Conservation (phyloP, 208 protist genomes). For the Herpetomonas samuelpessoai region DNA sequence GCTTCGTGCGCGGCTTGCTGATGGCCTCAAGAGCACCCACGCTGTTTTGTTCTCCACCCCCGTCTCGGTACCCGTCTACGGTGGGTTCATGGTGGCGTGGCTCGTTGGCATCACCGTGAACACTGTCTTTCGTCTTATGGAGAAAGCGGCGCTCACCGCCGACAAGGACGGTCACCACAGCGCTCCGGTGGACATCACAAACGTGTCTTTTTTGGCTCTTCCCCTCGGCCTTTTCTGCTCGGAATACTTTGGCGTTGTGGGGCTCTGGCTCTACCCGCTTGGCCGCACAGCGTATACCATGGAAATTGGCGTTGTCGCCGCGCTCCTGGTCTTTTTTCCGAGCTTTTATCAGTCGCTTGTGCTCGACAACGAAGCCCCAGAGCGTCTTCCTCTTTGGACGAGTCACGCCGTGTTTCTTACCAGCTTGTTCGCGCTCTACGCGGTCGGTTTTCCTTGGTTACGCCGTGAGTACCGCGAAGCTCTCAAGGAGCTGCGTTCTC, state of each 20-base stretch:
- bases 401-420: constrained; percentile 18
- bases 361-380: constrained; percentile 12
- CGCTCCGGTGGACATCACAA: neutral
- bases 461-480: constrained; percentile 17
- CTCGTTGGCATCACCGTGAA: neutral
- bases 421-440: constrained; percentile 13
- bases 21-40: neutral
- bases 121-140: neutral
- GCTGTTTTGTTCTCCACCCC: neutral
- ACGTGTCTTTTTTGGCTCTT: neutral
- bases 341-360: constrained; percentile 20
- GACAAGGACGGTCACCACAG: neutral
- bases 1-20: neutral
- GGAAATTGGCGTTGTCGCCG: constrained; percentile 6
- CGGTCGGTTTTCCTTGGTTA: constrained; percentile 16
- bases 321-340: constrained; percentile 15
- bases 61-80: neutral
- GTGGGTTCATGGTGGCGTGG: neutral
- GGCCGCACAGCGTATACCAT: constrained; percentile 3
- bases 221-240: constrained; percentile 5
- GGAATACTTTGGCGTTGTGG: constrained; percentile 13
- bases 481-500: constrained; percentile 11
- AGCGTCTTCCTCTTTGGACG: constrained; percentile 8
- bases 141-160: neutral
- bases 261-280: constrained; percentile 16